These are phyloP conservation scores for Hordeum pubiflorum DNA, from an alignment of 202 grass and related monocot species.

Conservation along the genomic window DNA sequence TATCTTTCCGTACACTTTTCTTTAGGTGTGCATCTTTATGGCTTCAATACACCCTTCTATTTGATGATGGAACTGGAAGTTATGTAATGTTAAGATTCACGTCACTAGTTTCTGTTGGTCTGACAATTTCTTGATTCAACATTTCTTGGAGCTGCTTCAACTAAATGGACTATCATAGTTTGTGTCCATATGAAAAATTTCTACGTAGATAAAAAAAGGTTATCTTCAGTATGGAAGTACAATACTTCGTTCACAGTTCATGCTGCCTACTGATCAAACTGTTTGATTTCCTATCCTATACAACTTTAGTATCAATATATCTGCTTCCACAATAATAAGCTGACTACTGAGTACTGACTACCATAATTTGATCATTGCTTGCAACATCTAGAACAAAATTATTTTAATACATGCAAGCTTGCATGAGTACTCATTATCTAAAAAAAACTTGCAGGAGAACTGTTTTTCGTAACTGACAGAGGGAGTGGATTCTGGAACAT, in stretches of 20 bases:
- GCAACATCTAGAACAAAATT: not conserved
- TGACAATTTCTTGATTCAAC: not conserved
- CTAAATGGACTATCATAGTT: not conserved
- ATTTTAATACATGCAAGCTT: slow-evolving; percentile 28
- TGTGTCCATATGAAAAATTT: not conserved
- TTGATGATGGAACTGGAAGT: not conserved
- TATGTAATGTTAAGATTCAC: not conserved
- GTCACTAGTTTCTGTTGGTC: not conserved
- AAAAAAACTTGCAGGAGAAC: slow-evolving; percentile 49
- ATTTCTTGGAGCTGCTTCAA: not conserved
- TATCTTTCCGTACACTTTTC: not conserved
- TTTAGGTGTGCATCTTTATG: not conserved
- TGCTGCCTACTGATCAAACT: slow-evolving; percentile 3
- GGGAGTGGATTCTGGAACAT: slow-evolving; percentile 91
- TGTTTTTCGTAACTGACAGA: slow-evolving; percentile 89
- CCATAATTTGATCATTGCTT: not conserved
- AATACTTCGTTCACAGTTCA: slow-evolving; percentile 5
- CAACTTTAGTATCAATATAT: not conserved
- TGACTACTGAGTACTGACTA: not conserved
- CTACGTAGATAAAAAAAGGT: not conserved
- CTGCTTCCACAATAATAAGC: not conserved
- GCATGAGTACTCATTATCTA: slow-evolving; percentile 47
- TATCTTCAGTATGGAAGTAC: not conserved
- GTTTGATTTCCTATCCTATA: not conserved
- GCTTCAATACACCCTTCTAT: not conserved